phyloP scores from a whole-genome alignment of 352 stramenopile species.

The Phytophthora capsici region DNA sequence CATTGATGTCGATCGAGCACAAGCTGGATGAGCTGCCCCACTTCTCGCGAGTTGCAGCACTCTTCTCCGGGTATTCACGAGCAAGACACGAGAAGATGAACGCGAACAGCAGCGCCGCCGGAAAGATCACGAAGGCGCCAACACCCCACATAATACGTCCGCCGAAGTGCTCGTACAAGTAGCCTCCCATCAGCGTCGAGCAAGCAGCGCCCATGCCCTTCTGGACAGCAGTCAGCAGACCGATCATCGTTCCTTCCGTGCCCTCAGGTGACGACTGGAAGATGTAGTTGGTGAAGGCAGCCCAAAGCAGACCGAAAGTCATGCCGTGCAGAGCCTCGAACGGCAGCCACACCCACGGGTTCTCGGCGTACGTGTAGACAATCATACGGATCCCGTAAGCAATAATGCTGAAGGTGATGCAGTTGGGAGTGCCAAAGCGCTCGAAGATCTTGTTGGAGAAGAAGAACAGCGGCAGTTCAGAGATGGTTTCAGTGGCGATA shows the following conservation, averaged over 20 bases:
- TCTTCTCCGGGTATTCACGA: conserved; percentile 43
- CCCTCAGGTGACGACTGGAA: conserved; percentile 66
- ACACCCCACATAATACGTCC: conserved; percentile 68
- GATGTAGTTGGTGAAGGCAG: conserved; percentile 81
- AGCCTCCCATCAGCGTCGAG: conserved; percentile 71
- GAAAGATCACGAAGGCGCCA: conserved; percentile 54
- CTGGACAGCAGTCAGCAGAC: conserved; percentile 63
- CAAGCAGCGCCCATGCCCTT: conserved; percentile 69
- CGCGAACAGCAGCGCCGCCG: conserved; percentile 49
- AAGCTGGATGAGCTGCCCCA: conserved; percentile 38
- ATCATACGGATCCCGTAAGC: conserved; percentile 66
- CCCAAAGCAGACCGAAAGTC: conserved; percentile 77
- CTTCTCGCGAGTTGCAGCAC: conserved; percentile 30
- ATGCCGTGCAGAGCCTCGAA: conserved; percentile 73
- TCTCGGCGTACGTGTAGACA: conserved; percentile 67
- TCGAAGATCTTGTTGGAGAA: conserved; percentile 74
- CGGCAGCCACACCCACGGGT: conserved; percentile 69
- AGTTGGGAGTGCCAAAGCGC: conserved; percentile 53
- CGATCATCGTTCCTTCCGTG: conserved; percentile 80
- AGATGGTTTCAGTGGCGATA: conserved; percentile 72
- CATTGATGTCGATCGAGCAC: conserved; percentile 43
- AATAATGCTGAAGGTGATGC: conserved; percentile 60
- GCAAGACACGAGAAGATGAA: conserved; percentile 55
- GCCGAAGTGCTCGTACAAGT: conserved; percentile 74
- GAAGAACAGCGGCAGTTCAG: conserved; percentile 81